Percentiles rank a stretch among this genome's conserved stretches.
Evolutionary conservation across 2,329 filamentous ascomycete species (phyloP).

Genomic region (Pseudogymnoascus sp.): DNA sequence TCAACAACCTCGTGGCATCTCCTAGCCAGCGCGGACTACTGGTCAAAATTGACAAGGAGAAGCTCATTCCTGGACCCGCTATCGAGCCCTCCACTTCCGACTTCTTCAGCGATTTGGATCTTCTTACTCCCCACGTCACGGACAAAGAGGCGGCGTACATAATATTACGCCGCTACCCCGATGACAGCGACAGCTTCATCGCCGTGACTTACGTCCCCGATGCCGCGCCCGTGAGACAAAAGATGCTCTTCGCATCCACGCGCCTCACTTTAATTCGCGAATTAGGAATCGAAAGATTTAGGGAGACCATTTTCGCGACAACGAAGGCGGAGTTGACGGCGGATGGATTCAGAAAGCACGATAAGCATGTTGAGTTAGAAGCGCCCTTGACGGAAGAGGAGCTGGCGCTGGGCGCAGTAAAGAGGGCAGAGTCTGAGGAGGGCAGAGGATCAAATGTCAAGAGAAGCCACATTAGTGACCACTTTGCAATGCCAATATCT

Average conservation of each 20-base stretch:
- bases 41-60: conserved; percentile 62
- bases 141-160: conserved; percentile 65
- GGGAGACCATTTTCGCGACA: conserved; percentile 69
- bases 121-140: conserved; percentile 57
- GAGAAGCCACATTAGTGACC: conserved; percentile 50
- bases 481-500: conserved; percentile 51
- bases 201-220: conserved; percentile 77
- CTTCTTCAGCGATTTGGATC: conserved; percentile 59
- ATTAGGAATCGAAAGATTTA: conserved; percentile 71
- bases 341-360: conserved; percentile 65
- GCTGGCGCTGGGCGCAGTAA: conserved; percentile 62
- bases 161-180: conserved; percentile 62
- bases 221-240: conserved; percentile 70
- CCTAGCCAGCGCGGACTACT: conserved; percentile 62
- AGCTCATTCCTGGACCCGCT: conserved; percentile 54
- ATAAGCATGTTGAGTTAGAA: conserved; percentile 55
- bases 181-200: conserved; percentile 47
- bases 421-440: conserved; percentile 68
- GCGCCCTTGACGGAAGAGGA: conserved; percentile 78
- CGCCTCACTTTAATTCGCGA: conserved; percentile 69
- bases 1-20: conserved; percentile 61
- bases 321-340: conserved; percentile 61
- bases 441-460: conserved; percentile 54
- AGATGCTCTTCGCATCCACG: conserved; percentile 79
- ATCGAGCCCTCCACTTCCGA: conserved; percentile 47